Evolutionary conservation across 2,329 filamentous ascomycete species (phyloP), one percentile per base, ranked within the genome.

Genomic region (Teratosphaeria nubilosa): DNA sequence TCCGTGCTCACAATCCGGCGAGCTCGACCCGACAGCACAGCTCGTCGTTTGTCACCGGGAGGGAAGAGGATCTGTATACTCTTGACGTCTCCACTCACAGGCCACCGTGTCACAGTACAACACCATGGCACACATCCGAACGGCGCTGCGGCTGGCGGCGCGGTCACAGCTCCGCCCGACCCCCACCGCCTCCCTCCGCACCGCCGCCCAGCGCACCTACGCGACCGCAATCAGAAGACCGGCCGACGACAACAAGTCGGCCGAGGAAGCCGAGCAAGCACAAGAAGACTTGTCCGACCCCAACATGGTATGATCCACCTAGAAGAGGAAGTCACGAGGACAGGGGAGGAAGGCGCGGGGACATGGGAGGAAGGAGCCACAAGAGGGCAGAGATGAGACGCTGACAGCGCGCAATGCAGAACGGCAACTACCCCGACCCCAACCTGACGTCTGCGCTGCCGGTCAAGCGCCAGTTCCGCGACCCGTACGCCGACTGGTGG

Each of bases 401-500:
- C 34, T 30, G 14, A 56, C 20, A n/a, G 7, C 22, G 25, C 34
- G 7, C 13, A 14, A 41, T 7, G 48, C 72, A 91, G 88, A 95
- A 91, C 75, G 90, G 89, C 70, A 87, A 87, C 74, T 94, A 90
- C 74, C 82, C 88, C 70, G 90, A 91, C 76, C 88, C 89, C 59
- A 84, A 85, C 14, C 60, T 66, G 45, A 70, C 66, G 57, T 69
- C 69, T 14, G 68, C 66, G n/a, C 63, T 71, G 31, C 76, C 81
- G 57, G 78, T 92, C 75, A 96, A 96, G 81, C 88, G 92, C 67
- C 86, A 91, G 74, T 88, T 90, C 78, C 90, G 94, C 73, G 94
- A 97, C 75, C 94, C 95, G 37, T 84, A 97, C 73, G 92, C 76
- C 71, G 86, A 90, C 72, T 99, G 91, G 90, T 97, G 91, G 90